A percentile compares a stretch with the other conserved stretches of the same genome.
Evolutionary conservation across 2,329 filamentous ascomycete species (phyloP).

Genomic region (Pyricularia sp.): DNA sequence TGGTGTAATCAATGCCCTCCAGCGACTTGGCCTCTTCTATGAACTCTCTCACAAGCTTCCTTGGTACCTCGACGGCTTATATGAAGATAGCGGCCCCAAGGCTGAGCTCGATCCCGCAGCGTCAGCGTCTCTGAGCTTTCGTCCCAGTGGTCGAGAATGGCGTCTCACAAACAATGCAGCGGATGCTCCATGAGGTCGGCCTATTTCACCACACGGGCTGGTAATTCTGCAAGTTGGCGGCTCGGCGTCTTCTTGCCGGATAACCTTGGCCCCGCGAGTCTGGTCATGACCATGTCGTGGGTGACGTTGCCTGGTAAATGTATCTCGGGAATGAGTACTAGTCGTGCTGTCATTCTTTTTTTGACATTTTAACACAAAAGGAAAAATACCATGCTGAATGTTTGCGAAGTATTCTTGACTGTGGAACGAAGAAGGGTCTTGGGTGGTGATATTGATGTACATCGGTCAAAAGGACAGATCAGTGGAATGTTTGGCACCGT

Average conservation of each 20-base stretch:
- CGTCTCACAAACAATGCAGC: background rate
- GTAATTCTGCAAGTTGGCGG: background rate
- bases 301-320: background rate
- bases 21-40: too few relatives aligned
- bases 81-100: too few relatives aligned
- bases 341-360: background rate
- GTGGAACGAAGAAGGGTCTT: too few relatives aligned
- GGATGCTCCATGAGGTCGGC: background rate
- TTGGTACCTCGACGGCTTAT: background rate
- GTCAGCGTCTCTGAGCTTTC: background rate
- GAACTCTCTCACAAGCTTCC: too few relatives aligned
- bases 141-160: background rate
- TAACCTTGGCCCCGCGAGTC: background rate
- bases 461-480: too few relatives aligned
- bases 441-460: too few relatives aligned
- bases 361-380: too few relatives aligned
- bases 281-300: background rate
- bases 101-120: background rate
- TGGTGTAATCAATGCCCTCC: too few relatives aligned
- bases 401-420: too few relatives aligned
- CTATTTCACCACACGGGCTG: background rate
- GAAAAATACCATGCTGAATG: too few relatives aligned
- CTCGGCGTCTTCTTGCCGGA: background rate
- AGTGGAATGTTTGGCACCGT: too few relatives aligned
- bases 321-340: background rate